Conservation (phyloP, 306 rosid genomes). For the Sphenostylis stenocarpa region DNA sequence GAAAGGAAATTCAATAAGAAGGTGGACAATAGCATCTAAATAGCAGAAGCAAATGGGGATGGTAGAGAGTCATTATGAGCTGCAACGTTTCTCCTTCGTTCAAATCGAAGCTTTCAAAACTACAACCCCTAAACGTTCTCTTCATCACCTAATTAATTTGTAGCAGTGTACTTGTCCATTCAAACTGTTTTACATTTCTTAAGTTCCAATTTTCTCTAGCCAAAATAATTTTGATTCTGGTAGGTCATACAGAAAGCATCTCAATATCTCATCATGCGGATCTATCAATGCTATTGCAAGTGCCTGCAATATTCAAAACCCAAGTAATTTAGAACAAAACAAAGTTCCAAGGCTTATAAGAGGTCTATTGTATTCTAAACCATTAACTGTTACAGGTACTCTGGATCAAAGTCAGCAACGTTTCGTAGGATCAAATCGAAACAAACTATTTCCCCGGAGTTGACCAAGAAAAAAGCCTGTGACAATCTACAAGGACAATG, state of each 20-base stretch:
- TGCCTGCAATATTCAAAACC: neutral
- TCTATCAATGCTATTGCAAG: neutral
- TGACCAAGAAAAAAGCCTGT: constrained; percentile 58
- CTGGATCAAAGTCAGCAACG: constrained; percentile 66
- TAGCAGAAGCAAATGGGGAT: neutral
- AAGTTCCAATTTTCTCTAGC: neutral
- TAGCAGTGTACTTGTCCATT: neutral
- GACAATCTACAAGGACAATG: constrained; percentile 8
- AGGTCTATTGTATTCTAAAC: neutral
- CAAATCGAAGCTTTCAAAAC: neutral
- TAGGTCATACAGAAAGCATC: neutral
- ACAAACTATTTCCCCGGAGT: constrained; percentile 54
- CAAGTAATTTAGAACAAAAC: neutral
- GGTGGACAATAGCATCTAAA: neutral
- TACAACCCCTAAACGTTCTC: neutral
- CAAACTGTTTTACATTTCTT: neutral
- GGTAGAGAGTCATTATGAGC: neutral
- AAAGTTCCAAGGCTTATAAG: neutral
- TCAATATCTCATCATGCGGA: neutral
- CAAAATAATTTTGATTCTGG: too few relatives aligned
- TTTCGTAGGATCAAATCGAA: constrained; percentile 6
- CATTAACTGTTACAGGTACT: neutral
- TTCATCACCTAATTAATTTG: neutral
- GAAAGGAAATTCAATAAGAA: neutral
- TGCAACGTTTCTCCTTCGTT: neutral